Evolutionary conservation across 2,329 filamentous ascomycete species (phyloP).

Genomic region (Talaromyces pinophilus): DNA sequence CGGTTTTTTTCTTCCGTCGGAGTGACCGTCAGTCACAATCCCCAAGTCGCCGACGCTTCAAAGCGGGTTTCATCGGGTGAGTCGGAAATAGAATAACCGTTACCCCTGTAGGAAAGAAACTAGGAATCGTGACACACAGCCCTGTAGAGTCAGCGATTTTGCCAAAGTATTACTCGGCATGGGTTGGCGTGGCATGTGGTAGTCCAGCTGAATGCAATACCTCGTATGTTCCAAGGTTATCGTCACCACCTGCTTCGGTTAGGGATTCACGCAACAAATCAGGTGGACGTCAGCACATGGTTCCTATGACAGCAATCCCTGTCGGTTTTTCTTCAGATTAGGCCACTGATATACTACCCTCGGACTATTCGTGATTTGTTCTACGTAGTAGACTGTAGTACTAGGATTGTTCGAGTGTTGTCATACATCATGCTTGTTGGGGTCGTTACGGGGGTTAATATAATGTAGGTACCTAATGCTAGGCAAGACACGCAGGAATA

Average conservation of each 20-base stretch:
- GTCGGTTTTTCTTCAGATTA: conserved; percentile 11
- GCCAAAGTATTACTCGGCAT: neutral
- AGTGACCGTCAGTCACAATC: neutral
- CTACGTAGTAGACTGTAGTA: neutral
- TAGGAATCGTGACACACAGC: neutral
- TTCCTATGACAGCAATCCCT: conserved; percentile 10
- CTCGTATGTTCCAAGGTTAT: neutral
- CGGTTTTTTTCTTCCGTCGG: neutral
- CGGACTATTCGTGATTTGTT: conserved; percentile 3
- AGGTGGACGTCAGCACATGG: conserved; percentile 9
- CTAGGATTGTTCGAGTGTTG: neutral
- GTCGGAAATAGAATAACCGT: neutral
- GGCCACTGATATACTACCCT: conserved; percentile 5
- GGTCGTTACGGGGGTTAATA: neutral
- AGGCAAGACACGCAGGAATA: neutral
- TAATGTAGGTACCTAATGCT: conserved; percentile 1
- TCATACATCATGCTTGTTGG: conserved; percentile 8
- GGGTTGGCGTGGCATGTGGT: neutral
- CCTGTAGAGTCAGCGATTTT: neutral
- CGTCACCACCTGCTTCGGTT: conserved; percentile 3
- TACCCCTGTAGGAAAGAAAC: neutral
- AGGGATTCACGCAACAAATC: neutral
- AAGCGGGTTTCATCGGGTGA: conserved; percentile 1
- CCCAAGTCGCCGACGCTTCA: neutral
- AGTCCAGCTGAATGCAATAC: neutral